Conservation (phyloP, 1,284 basidiomycete genomes). For the Phylloboletellus chloephorus region DNA sequence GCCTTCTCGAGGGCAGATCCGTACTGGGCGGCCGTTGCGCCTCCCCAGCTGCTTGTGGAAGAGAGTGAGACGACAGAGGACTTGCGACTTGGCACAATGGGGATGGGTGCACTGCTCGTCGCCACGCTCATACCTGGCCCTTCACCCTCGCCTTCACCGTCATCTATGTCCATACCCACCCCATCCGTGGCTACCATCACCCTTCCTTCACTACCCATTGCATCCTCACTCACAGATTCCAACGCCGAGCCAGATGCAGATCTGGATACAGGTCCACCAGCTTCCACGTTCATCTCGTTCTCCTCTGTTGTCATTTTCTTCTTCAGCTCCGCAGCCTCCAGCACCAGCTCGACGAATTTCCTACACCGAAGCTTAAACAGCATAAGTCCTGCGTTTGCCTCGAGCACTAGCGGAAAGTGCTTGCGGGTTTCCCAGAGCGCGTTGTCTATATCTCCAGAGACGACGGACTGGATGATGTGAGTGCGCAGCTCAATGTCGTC, state of each 20-base stretch:
- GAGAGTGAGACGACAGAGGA: constrained; percentile 25
- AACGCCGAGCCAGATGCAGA: constrained; percentile 24
- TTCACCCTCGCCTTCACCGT: constrained; percentile 32
- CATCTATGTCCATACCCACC: constrained; percentile 51
- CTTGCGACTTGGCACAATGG: constrained; percentile 28
- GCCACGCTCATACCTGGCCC: constrained; percentile 16
- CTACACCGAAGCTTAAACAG: constrained; percentile 73
- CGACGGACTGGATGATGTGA: constrained; percentile 60
- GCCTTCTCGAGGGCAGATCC: constrained; percentile 58
- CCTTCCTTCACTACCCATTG: constrained; percentile 23
- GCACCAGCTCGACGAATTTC: constrained; percentile 75
- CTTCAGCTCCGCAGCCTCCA: constrained; percentile 62
- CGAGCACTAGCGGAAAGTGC: constrained; percentile 60
- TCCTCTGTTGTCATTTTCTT: constrained; percentile 47
- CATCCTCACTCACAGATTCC: constrained; percentile 27
- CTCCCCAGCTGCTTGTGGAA: constrained; percentile 23
- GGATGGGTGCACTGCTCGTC: constrained; percentile 27
- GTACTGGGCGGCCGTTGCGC: constrained; percentile 38
- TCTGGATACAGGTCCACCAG: constrained; percentile 25
- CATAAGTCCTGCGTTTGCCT: constrained; percentile 60
- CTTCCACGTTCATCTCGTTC: constrained; percentile 26
- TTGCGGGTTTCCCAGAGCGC: constrained; percentile 53
- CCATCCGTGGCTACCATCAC: constrained; percentile 35
- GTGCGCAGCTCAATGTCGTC: constrained; percentile 62
- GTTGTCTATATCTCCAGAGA: constrained; percentile 64